phyloP scores from a whole-genome alignment of 1,284 basidiomycete genomes.

The Pholiota adiposa region DNA sequence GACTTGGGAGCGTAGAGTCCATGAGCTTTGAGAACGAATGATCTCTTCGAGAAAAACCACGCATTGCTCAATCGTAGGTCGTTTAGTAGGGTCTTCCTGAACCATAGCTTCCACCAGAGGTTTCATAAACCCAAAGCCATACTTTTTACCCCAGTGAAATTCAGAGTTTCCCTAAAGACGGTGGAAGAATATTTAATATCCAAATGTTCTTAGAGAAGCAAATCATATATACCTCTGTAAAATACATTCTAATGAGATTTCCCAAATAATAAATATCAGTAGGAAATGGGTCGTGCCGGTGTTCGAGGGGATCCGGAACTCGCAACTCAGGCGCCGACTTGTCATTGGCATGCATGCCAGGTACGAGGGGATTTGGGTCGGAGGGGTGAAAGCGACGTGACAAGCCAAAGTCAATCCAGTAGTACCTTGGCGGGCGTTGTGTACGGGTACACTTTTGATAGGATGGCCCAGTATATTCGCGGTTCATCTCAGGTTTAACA shows the following conservation, averaged over 20 bases:
- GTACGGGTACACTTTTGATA: conserved; percentile 28
- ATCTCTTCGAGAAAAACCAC: conserved; percentile 31
- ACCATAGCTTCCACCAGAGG: conserved; percentile 36
- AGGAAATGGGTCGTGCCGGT: conserved; percentile 34
- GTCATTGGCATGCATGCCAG: conserved; percentile 20
- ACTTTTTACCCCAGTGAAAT: conserved; percentile 1
- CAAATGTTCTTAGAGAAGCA: too few species aligned
- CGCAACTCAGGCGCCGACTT: conserved; percentile 14
- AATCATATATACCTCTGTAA: too few species aligned
- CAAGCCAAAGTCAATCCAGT: conserved; percentile 36
- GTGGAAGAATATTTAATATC: too few species aligned
- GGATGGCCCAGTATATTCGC: conserved; percentile 24
- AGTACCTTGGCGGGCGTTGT: conserved; percentile 34
- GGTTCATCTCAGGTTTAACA: conserved; percentile 11
- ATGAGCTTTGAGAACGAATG: conserved; percentile 9
- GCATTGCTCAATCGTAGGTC: conserved; percentile 40
- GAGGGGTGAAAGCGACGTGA: conserved; percentile 31
- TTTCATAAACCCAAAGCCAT: conserved; percentile 35
- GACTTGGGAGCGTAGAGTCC: conserved; percentile 11
- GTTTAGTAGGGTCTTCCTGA: conserved; percentile 31
- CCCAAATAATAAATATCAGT: conserved; percentile 18
- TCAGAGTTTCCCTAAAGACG: neutral
- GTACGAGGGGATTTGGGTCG: conserved; percentile 17
- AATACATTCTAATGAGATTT: neutral
- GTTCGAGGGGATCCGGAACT: too few species aligned